Percentiles rank a stretch among this genome's conserved stretches.
Evolutionary conservation across 1,139 yeast species (phyloP).

Genomic region (Wickerhamomyces sp.): DNA sequence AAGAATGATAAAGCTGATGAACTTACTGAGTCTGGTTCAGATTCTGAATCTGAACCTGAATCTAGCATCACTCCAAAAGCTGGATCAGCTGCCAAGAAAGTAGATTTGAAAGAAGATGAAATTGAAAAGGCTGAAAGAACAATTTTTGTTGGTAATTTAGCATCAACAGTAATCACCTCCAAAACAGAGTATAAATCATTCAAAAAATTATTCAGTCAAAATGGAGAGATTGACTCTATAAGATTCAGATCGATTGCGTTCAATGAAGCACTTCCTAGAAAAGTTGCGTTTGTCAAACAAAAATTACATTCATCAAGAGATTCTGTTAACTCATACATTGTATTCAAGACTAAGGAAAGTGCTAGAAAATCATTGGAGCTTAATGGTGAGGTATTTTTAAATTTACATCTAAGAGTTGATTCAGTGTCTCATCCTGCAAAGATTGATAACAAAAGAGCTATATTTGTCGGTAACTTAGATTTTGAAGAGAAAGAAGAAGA

Average conservation of each 20-base stretch:
- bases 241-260: constrained; percentile 93
- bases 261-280: constrained; percentile 83
- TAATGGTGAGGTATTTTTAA: constrained; percentile 66
- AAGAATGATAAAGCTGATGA: constrained; percentile 12
- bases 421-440: constrained; percentile 87
- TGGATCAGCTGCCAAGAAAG: constrained; percentile 25
- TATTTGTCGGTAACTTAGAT: constrained; percentile 91
- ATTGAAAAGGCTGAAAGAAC: constrained; percentile 85
- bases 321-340: constrained; percentile 84
- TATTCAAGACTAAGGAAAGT: constrained; percentile 49
- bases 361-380: constrained; percentile 46
- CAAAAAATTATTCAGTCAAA: constrained; percentile 51
- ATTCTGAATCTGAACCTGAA: constrained; percentile 19
- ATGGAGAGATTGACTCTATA: constrained; percentile 64
- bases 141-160: constrained; percentile 83
- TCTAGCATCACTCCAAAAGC: constrained; percentile 8
- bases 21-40: constrained; percentile 5
- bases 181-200: constrained; percentile 59
- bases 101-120: constrained; percentile 57
- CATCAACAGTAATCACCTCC: constrained; percentile 57
- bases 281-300: constrained; percentile 83
- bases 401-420: constrained; percentile 83
- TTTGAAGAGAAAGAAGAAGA: constrained; percentile 90
- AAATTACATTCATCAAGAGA: constrained; percentile 74
- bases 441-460: constrained; percentile 76